Conservation (phyloP, 2,329 filamentous ascomycete species). For the Monilinia fructicola region DNA sequence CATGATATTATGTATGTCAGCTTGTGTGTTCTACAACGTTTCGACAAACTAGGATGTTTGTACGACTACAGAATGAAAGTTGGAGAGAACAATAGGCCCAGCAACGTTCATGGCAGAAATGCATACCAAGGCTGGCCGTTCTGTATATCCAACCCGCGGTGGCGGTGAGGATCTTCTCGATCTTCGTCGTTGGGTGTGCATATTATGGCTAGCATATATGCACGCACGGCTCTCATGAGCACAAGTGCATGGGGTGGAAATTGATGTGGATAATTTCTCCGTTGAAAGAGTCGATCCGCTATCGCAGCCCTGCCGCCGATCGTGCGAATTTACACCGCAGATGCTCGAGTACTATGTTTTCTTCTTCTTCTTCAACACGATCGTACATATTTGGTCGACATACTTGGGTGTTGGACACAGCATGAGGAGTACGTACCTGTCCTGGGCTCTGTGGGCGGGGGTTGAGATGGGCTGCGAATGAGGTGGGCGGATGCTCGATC, state of each 20-base stretch:
- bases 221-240: not conserved
- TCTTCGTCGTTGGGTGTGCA: slow-evolving; percentile 2
- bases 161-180: not conserved
- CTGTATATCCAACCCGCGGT: not conserved
- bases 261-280: not conserved
- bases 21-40: not conserved
- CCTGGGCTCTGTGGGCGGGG: not conserved
- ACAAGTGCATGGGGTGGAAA: not conserved
- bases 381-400: not conserved
- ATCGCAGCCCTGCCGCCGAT: not conserved
- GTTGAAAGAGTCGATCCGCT: not conserved
- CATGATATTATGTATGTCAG: slow-evolving; percentile 2
- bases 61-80: not conserved
- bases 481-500: not conserved
- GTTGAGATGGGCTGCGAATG: not conserved
- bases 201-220: not conserved
- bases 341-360: not conserved
- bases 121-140: not conserved
- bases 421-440: slow-evolving; percentile 2
- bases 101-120: not conserved
- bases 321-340: not conserved
- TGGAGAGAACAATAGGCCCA: too few species aligned
- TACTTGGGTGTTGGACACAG: not conserved
- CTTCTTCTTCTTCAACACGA: not conserved
- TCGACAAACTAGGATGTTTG: not conserved